These are phyloP conservation scores for Penicillium sp. DNA, from an alignment of 2,329 filamentous ascomycete genomes.

Conservation along the genomic window DNA sequence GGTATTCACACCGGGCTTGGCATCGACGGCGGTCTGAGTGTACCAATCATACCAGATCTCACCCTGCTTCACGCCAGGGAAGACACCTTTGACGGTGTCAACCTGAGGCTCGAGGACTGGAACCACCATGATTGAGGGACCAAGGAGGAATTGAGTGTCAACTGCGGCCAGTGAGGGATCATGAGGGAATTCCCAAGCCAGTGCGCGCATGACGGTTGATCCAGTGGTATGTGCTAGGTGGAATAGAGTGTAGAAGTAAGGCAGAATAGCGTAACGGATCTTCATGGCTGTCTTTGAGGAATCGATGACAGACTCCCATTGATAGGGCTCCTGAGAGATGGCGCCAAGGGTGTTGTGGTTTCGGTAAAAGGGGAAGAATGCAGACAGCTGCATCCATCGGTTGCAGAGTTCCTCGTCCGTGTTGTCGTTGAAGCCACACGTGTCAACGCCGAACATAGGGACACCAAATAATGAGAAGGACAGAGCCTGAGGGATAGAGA, in stretches of 20 bases:
- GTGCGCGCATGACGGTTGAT: slow-evolving; percentile 68
- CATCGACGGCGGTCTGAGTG: slow-evolving; percentile 57
- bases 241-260: slow-evolving; percentile 75
- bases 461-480: slow-evolving; percentile 72
- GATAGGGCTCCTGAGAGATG: slow-evolving; percentile 67
- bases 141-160: slow-evolving; percentile 71
- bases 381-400: slow-evolving; percentile 70
- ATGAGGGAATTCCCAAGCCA: slow-evolving; percentile 71
- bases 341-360: slow-evolving; percentile 69
- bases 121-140: slow-evolving; percentile 62
- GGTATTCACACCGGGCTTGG: slow-evolving; percentile 54
- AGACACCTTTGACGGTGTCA: slow-evolving; percentile 64
- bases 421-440: slow-evolving; percentile 69
- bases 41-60: slow-evolving; percentile 80
- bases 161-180: slow-evolving; percentile 66
- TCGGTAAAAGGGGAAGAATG: slow-evolving; percentile 76
- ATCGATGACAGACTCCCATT: slow-evolving; percentile 64
- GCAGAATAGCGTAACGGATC: slow-evolving; percentile 68
- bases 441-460: slow-evolving; percentile 72
- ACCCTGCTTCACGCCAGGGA: slow-evolving; percentile 61
- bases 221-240: slow-evolving; percentile 64
- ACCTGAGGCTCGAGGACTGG: slow-evolving; percentile 63
- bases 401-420: slow-evolving; percentile 67
- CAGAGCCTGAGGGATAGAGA: slow-evolving; percentile 74
- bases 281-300: slow-evolving; percentile 66